Base-by-base conservation (phyloP, 2,329 filamentous ascomycete genomes). In the Arthroderma uncinatum region DNA sequence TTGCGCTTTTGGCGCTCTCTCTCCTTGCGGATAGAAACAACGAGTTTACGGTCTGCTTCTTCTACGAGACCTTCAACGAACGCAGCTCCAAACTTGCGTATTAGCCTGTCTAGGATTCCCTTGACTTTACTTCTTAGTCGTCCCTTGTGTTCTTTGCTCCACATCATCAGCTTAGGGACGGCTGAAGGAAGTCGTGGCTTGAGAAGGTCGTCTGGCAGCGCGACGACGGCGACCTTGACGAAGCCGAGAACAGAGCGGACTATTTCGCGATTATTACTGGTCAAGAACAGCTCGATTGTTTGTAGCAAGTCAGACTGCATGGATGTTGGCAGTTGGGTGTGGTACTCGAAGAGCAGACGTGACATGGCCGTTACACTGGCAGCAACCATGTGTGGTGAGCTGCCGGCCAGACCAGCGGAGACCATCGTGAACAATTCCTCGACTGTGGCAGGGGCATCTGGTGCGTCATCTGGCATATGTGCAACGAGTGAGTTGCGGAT, bases 371-470 rank as follows among this genome's bases (percentile, higher is more conserved):
- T 97, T 68, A 98, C 91, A n/a, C 89, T 90, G 0, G 93, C 93
- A 5, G 89, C 95, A 61, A 97, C 91, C 90, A 97, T 96, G 75
- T 97, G 92, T 33, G 93, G 91, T 9, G 90, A 92, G 65, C 85
- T 87, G 57, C 91, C 92, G 1, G 92, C 93, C 55, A 98, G 81
- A 74, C 93, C 93, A 53, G 93, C 93, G 63, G 89, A 95, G 30
- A 97, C 87, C 93, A 98, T 98, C 57, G 92, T 96, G 75, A 97
- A 89, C 74, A 90, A 97, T 71, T 97, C 93, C 66, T 97, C 92
- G 37, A 98, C 81, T 42, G 81, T 91, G 19, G 93, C 92, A 2
- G 82, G 78, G 2, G 86, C 90, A 33, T 84, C 77, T 1, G 88
- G 85, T 0, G 90, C 86, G 69, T 94, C 84, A 52, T 81, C 76